These are phyloP conservation scores for Saccharomycopsis fodiens DNA, from an alignment of 805 yeast genomes.

Conservation along the genomic window DNA sequence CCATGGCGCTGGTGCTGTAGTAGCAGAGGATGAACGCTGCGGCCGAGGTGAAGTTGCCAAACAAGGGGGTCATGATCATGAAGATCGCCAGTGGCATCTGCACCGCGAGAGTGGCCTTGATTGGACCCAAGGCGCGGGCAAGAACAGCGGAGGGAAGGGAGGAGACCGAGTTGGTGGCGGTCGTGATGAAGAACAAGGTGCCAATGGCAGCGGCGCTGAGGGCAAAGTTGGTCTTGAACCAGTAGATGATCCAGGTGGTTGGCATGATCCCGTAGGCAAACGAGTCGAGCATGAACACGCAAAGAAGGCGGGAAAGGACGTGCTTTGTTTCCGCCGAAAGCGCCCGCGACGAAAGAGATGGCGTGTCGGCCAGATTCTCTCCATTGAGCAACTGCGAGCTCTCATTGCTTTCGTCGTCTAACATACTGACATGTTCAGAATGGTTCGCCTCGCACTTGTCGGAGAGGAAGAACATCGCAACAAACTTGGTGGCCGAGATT, in stretches of 20 bases:
- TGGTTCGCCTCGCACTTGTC: slow-evolving; percentile 42
- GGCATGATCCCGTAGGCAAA: slow-evolving; percentile 88
- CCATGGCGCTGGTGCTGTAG: slow-evolving; percentile 70
- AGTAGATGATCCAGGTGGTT: slow-evolving; percentile 80
- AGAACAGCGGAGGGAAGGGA: slow-evolving; percentile 71
- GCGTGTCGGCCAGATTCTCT: slow-evolving; percentile 4
- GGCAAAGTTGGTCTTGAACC: slow-evolving; percentile 51
- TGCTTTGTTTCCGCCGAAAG: slow-evolving; percentile 36
- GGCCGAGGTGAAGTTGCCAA: slow-evolving; percentile 34
- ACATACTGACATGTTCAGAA: slow-evolving; percentile 20
- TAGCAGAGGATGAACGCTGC: slow-evolving; percentile 45
- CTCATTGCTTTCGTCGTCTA: slow-evolving; percentile 13
- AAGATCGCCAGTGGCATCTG: slow-evolving; percentile 75
- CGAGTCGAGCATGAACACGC: slow-evolving; percentile 76
- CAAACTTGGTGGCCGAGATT: slow-evolving; percentile 46
- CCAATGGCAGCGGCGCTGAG: slow-evolving; percentile 57
- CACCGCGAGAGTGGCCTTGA: slow-evolving; percentile 61
- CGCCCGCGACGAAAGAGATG: background rate
- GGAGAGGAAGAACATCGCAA: slow-evolving; percentile 43
- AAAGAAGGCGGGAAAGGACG: slow-evolving; percentile 40
- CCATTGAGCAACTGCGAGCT: background rate
- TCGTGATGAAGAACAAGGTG: slow-evolving; percentile 55
- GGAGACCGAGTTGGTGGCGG: slow-evolving; percentile 55
- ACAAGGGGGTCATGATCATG: slow-evolving; percentile 45
- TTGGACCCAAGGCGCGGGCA: slow-evolving; percentile 67